Base-by-base conservation (phyloP, 2,329 filamentous ascomycete genomes). In the Diaporthe citrichinensis region DNA sequence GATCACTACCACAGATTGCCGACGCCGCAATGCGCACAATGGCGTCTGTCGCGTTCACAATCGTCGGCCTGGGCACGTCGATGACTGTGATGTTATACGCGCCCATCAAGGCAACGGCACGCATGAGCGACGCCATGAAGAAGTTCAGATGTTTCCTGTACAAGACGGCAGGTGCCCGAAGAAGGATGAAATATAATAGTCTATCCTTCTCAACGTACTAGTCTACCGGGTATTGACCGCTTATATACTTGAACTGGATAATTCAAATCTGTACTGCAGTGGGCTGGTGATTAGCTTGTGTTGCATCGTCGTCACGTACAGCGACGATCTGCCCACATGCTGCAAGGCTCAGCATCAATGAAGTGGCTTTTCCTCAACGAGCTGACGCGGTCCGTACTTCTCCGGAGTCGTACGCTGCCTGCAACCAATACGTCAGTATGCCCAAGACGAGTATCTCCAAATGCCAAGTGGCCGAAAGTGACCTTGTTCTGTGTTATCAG, bases 11-110 rank as follows among this genome's bases (percentile, higher is more conserved):
- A n/a, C 65, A 69, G 20, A 69, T 69, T n/a, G 65, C 65, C 20
- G 65, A 69, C 14, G 65, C 65, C 5, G 65, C 31, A n/a, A 69
- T 34, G 10, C 65, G 62, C 28, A 69, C 65, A 53, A 69, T 69
- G 25, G 62, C 62, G 41, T 69, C 62, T 28, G 62, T 69, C 14
- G 36, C 36, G 62, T 69, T 62, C 20, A 65, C 59, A 39, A 57
- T 31, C 15, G 28, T 34, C 14, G 53, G 53, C 34, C 4, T 34
- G 28, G 25, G 53, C 7, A 57, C 53, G 28, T 31, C 53, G 10
- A 57, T 57, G 53, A 57, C 53, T 57, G 53, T 57, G 28, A 57
- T 34, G 8, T 57, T 34, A n/a, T 57, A 34, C 2, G 53, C 25
- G 53, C 53, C 53, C 15, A 57, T 20, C 28, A 57, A 57, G 25